Evolutionary conservation across 2,329 filamentous ascomycete species (phyloP).

Genomic region (Aspergillus latus): DNA sequence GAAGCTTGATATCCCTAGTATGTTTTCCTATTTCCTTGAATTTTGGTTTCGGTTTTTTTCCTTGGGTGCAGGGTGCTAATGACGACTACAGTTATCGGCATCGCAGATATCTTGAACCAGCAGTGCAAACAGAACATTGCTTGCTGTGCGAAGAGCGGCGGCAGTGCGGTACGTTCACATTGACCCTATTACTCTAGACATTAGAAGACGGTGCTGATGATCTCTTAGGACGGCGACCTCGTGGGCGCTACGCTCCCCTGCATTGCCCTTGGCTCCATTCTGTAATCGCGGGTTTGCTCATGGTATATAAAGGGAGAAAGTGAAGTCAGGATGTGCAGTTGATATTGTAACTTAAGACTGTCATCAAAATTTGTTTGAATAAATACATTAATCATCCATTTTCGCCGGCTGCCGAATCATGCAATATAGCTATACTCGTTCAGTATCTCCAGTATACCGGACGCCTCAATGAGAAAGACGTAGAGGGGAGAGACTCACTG

Average conservation of each 20-base stretch:
- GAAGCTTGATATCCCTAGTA: constrained; percentile 34
- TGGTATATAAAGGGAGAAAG: neutral
- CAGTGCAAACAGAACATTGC: constrained; percentile 42
- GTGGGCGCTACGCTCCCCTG: constrained; percentile 37
- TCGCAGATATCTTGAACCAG: constrained; percentile 36
- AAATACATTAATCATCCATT: constrained; percentile 2
- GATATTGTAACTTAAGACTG: neutral
- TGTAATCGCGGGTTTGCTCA: constrained; percentile 23
- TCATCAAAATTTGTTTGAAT: neutral
- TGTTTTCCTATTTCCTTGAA: neutral
- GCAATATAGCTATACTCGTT: constrained; percentile 23
- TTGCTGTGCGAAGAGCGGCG: constrained; percentile 34
- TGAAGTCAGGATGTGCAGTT: neutral
- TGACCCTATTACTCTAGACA: neutral
- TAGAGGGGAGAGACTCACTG: constrained; percentile 35
- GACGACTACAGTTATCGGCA: constrained; percentile 16
- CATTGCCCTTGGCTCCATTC: constrained; percentile 36
- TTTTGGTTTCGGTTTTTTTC: neutral
- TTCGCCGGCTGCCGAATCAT: constrained; percentile 25
- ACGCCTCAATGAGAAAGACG: neutral
- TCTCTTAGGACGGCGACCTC: constrained; percentile 28
- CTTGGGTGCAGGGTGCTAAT: neutral
- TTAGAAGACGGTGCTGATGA: neutral
- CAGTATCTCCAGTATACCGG: neutral
- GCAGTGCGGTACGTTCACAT: constrained; percentile 27